These are phyloP conservation scores for Proteromonas lacertae DNA, from an alignment of 352 stramenopile species.

Conservation along the genomic window DNA sequence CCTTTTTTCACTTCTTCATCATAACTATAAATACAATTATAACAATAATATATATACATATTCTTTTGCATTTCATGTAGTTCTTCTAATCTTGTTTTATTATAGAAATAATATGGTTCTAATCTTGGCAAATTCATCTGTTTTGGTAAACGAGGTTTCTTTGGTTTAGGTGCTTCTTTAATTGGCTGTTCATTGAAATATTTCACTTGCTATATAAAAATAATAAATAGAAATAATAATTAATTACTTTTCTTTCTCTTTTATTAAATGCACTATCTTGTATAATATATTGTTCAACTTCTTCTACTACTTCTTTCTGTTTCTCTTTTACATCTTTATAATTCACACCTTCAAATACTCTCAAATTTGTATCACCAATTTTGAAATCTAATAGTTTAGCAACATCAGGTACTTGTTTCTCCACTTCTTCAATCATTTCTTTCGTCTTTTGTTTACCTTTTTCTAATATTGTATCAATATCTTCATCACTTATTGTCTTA, in stretches of 20 bases:
- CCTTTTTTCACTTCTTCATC: too few species aligned
- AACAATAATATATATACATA: too few species aligned
- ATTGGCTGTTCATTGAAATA: too few species aligned
- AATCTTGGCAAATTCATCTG: too few species aligned
- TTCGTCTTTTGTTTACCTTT: slow-evolving; percentile 12
- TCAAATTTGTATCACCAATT: slow-evolving; percentile 21
- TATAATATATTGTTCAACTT: slow-evolving; percentile 30
- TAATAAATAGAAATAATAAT: too few species aligned
- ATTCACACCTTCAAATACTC: not conserved
- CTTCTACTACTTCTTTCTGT: slow-evolving; percentile 24
- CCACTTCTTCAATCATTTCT: slow-evolving; percentile 10
- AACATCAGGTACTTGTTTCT: slow-evolving; percentile 30
- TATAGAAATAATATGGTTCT: slow-evolving; percentile 42
- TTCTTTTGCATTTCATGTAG: too few species aligned
- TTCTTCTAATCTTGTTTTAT: slow-evolving; percentile 20
- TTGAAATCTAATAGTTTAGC: slow-evolving; percentile 46
- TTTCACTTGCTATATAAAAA: too few species aligned
- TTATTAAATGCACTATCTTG: too few species aligned
- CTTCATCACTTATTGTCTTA: slow-evolving; percentile 77
- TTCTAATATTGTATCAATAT: slow-evolving; percentile 85
- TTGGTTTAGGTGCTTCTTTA: too few species aligned
- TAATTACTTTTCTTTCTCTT: too few species aligned
- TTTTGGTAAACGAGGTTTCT: too few species aligned
- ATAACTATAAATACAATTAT: too few species aligned
- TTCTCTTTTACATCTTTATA: slow-evolving; percentile 8